Evolutionary conservation across 2,329 filamentous ascomycete species (phyloP).

Genomic region (Albifimbria verrucaria): DNA sequence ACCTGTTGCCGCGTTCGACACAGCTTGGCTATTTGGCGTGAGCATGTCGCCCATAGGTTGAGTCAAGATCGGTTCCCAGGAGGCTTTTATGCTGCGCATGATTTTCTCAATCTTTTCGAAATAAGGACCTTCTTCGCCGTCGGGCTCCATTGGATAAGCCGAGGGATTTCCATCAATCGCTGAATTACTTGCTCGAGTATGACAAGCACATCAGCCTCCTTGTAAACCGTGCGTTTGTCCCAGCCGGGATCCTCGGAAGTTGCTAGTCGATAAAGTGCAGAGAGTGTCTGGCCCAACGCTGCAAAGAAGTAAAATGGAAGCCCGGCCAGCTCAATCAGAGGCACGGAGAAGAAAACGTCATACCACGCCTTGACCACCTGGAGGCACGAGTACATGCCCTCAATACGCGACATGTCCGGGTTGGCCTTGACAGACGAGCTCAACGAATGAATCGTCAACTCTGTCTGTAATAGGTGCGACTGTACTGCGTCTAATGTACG

Average conservation of each 20-base stretch:
- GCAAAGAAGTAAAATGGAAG: constrained; percentile 31
- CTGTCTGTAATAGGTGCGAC: constrained; percentile 24
- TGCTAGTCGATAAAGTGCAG: constrained; percentile 35
- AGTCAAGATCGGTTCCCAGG: constrained; percentile 32
- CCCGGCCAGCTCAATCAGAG: constrained; percentile 23
- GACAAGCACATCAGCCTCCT: constrained; percentile 30
- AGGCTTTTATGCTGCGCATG: constrained; percentile 27
- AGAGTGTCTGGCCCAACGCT: constrained; percentile 31
- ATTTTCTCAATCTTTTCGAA: constrained; percentile 32
- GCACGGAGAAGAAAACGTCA: constrained; percentile 31
- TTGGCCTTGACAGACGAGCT: constrained; percentile 28
- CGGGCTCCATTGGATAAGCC: constrained; percentile 23
- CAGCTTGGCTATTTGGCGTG: constrained; percentile 22
- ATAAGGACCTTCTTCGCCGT: constrained; percentile 23
- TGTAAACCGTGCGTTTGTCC: constrained; percentile 34
- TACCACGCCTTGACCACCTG: constrained; percentile 31
- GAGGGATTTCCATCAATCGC: constrained; percentile 23
- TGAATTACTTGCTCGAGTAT: constrained; percentile 32
- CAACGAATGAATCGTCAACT: constrained; percentile 28
- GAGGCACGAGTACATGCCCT: constrained; percentile 33
- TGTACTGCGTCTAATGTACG: constrained; percentile 23
- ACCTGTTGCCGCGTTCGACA: constrained; percentile 9
- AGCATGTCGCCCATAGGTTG: constrained; percentile 25
- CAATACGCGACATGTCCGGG: constrained; percentile 27
- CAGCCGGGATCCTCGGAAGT: constrained; percentile 36